Percentiles rank a stretch among this genome's conserved stretches.
Conservation (phyloP, 805 yeast species). For the Candida michaelii region DNA sequence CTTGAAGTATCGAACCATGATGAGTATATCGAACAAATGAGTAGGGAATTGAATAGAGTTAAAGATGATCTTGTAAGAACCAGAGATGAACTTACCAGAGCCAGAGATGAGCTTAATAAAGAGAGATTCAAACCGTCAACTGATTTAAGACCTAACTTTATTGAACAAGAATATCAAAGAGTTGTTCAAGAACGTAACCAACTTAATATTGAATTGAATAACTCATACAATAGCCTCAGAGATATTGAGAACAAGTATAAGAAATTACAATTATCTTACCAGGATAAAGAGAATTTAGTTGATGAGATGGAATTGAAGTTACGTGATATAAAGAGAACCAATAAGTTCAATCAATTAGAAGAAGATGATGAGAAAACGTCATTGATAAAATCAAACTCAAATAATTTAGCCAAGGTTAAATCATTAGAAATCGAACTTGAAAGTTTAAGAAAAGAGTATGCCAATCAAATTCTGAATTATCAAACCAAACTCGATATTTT, state of each 20-base stretch:
- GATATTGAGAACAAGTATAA: slow-evolving; percentile 16
- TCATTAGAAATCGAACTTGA: slow-evolving; percentile 36
- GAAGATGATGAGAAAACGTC: slow-evolving; percentile 38
- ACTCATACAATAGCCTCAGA: slow-evolving; percentile 37
- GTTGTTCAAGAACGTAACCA: slow-evolving; percentile 14
- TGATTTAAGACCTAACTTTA: neutral
- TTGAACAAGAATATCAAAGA: slow-evolving; percentile 16
- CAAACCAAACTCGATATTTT: slow-evolving; percentile 28
- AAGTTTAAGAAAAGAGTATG: slow-evolving; percentile 23
- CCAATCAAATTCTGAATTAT: slow-evolving; percentile 33
- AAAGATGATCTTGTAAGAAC: neutral
- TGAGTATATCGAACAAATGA: slow-evolving; percentile 11
- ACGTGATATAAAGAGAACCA: slow-evolving; percentile 27
- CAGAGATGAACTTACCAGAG: neutral
- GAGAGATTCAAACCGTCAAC: slow-evolving; percentile 4
- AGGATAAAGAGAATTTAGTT: slow-evolving; percentile 37
- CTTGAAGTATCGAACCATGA: slow-evolving; percentile 11
- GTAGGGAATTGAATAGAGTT: slow-evolving; percentile 3
- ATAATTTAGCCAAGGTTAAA: slow-evolving; percentile 39
- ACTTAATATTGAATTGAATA: slow-evolving; percentile 24
- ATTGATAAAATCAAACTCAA: slow-evolving; percentile 32
- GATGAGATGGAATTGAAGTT: slow-evolving; percentile 33
- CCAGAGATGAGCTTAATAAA: slow-evolving; percentile 10
- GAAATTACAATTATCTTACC: slow-evolving; percentile 21
- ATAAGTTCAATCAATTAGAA: slow-evolving; percentile 19